Percentiles rank a stretch among this genome's conserved stretches.
Conservation (phyloP, 1,139 yeast genomes). For the Pichiaceae sp. region DNA sequence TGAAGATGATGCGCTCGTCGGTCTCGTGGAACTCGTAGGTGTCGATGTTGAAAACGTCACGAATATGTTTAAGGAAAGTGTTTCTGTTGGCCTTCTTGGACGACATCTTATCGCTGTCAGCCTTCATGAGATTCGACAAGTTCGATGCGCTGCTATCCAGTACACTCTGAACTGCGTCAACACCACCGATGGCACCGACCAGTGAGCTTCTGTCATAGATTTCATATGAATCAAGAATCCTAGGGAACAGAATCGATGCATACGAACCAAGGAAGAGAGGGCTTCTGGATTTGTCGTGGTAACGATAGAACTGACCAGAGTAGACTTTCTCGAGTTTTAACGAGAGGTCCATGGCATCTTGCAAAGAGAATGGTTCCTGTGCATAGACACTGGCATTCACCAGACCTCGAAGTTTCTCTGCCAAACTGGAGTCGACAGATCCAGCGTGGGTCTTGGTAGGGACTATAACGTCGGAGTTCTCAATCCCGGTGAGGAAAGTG, state of each 20-base stretch:
- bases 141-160: constrained; percentile 8
- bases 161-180: constrained; percentile 9
- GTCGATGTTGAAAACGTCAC: constrained; percentile 54
- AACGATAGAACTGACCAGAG: constrained; percentile 32
- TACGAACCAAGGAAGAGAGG: constrained; percentile 50
- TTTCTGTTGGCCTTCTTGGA: constrained; percentile 24
- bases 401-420: constrained; percentile 27
- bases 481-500: constrained; percentile 35
- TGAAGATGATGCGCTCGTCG: constrained; percentile 47
- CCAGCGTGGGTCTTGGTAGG: constrained; percentile 9
- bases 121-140: constrained; percentile 8
- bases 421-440: constrained; percentile 22
- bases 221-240: constrained; percentile 41
- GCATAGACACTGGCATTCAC: constrained; percentile 28
- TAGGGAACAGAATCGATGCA: constrained; percentile 54
- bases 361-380: constrained; percentile 23
- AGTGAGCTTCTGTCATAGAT: constrained; percentile 44
- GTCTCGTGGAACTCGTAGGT: constrained; percentile 41
- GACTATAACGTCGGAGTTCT: constrained; percentile 4
- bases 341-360: constrained; percentile 32
- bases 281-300: constrained; percentile 34
- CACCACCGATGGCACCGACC: constrained; percentile 39
- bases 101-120: constrained; percentile 7
- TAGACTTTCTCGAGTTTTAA: constrained; percentile 35
- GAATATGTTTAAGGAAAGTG: constrained; percentile 40